These are phyloP conservation scores for Pythium graminicola DNA, from an alignment of 352 stramenopile species.

Conservation along the genomic window DNA sequence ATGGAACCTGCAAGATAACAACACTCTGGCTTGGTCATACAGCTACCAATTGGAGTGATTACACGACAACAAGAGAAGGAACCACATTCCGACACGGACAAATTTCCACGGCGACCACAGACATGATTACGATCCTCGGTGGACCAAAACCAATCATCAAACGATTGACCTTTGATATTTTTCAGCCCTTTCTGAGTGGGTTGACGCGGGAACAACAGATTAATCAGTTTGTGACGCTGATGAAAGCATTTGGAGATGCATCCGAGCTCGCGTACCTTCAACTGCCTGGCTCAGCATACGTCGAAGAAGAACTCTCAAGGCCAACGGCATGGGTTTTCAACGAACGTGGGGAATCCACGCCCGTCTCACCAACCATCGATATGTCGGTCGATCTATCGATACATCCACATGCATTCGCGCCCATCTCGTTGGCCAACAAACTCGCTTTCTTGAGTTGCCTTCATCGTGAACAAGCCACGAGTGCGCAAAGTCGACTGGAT, in stretches of 20 bases:
- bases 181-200: too few relatives aligned
- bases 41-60: not conserved
- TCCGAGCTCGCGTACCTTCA: not conserved
- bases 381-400: not conserved
- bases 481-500: not conserved
- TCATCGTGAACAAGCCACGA: not conserved
- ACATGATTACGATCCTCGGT: not conserved
- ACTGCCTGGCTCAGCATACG: not conserved
- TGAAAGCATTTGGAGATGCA: too few relatives aligned
- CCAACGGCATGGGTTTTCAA: too few relatives aligned
- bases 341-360: not conserved
- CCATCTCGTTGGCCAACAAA: not conserved
- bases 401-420: not conserved
- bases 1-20: not conserved
- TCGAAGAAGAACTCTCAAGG: not conserved
- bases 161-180: too few relatives aligned
- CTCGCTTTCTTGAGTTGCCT: constrained; percentile 4
- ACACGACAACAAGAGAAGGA: not conserved
- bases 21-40: not conserved
- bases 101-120: too few relatives aligned
- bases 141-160: not conserved
- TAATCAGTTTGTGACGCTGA: too few relatives aligned
- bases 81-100: too few relatives aligned
- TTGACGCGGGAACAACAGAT: too few relatives aligned
- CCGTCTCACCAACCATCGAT: too few relatives aligned